These are phyloP conservation scores for Peniophora sp. DNA, from an alignment of 1,284 basidiomycete species.

Conservation along the genomic window DNA sequence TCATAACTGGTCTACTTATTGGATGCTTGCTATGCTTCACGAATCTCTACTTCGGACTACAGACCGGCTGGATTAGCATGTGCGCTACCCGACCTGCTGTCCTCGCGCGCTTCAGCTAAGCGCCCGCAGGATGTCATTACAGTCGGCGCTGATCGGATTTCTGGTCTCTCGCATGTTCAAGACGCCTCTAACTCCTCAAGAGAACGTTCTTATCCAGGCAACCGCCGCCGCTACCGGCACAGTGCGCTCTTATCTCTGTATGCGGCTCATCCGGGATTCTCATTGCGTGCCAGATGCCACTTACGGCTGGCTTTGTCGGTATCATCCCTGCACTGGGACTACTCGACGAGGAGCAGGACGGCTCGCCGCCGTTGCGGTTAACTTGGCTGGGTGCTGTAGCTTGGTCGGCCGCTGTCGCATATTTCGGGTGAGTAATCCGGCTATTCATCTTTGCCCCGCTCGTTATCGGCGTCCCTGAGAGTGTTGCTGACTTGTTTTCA, in stretches of 20 bases:
- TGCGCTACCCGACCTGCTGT: conserved; percentile 19
- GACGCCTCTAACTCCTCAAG: conserved; percentile 73
- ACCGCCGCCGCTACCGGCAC: conserved; percentile 90
- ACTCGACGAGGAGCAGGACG: conserved; percentile 70
- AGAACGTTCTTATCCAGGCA: conserved; percentile 91
- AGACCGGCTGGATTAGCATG: conserved; percentile 76
- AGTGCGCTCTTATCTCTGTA: conserved; percentile 22
- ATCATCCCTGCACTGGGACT: conserved; percentile 87
- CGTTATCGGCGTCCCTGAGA: not conserved
- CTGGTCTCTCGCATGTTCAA: conserved; percentile 74
- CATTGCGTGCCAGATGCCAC: conserved; percentile 52
- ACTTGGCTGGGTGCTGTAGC: conserved; percentile 65
- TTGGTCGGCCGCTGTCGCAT: conserved; percentile 86
- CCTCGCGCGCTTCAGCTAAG: not conserved
- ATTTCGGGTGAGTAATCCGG: conserved; percentile 67
- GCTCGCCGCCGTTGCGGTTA: conserved; percentile 67
- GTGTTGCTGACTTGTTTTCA: not conserved
- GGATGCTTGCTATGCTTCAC: conserved; percentile 73
- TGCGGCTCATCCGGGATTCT: not conserved
- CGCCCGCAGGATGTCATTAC: conserved; percentile 84
- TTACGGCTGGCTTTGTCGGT: conserved; percentile 92
- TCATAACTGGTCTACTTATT: conserved; percentile 53
- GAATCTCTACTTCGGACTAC: conserved; percentile 71
- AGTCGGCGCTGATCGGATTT: conserved; percentile 88
- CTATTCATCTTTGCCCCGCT: not conserved